Percentiles rank a stretch among this genome's conserved stretches.
These are phyloP conservation scores for Penicillium italicum DNA, from an alignment of 2,329 filamentous ascomycete species.

Conservation along the genomic window DNA sequence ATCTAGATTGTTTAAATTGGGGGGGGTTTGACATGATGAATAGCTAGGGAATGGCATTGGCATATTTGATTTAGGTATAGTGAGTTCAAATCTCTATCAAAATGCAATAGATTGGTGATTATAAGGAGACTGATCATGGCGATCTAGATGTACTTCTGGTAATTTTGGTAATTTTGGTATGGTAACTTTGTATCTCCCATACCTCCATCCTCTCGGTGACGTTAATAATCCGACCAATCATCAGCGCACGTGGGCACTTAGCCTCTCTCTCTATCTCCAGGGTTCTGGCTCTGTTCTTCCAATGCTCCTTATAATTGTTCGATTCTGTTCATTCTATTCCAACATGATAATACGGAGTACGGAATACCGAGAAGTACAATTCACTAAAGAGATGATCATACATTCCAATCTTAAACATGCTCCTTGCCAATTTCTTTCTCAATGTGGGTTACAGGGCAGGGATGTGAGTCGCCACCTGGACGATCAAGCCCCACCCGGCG, in stretches of 20 bases:
- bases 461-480: neutral
- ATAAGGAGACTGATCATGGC: too few species aligned
- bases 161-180: neutral
- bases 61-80: neutral
- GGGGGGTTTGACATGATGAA: accelerated
- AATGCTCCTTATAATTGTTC: too few species aligned
- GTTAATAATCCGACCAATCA: conserved; percentile 3
- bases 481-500: neutral
- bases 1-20: neutral
- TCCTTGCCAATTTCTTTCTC: neutral
- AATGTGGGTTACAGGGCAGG: neutral
- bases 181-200: neutral
- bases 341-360: too few species aligned
- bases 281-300: neutral
- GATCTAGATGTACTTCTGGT: neutral
- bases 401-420: neutral
- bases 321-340: too few species aligned
- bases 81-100: neutral
- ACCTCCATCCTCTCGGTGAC: neutral
- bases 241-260: conserved; percentile 4
- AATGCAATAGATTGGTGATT: neutral
- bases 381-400: neutral
- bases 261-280: neutral
- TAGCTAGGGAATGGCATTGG: neutral
- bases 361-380: neutral